phyloP scores from a whole-genome alignment of 1,284 basidiomycete species.

The Heterobasidion annosum region DNA sequence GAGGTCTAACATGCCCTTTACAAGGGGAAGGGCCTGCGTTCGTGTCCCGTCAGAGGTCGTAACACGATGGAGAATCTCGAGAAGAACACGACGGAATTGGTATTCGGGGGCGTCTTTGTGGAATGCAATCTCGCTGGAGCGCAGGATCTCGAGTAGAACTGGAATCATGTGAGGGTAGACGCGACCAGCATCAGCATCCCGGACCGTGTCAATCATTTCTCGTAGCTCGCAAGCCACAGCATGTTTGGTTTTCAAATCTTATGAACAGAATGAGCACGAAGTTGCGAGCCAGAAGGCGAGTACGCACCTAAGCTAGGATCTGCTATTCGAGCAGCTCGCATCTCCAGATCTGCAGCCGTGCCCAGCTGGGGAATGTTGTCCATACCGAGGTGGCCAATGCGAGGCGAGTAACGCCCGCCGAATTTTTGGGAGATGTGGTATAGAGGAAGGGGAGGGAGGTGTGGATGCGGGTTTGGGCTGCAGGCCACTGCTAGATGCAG shows the following conservation, averaged over 20 bases:
- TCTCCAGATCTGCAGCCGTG: conserved; percentile 55
- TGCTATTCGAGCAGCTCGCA: conserved; percentile 59
- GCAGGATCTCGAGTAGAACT: conserved; percentile 72
- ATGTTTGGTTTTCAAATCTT: conserved; percentile 67
- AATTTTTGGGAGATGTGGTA: neutral
- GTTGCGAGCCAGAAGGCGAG: neutral
- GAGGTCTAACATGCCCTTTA: conserved; percentile 73
- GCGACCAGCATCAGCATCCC: conserved; percentile 74
- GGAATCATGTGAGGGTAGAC: conserved; percentile 71
- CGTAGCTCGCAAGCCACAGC: conserved; percentile 73
- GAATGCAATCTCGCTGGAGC: conserved; percentile 70
- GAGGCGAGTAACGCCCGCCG: neutral
- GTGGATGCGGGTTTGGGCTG: too few species aligned
- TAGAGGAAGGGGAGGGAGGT: neutral
- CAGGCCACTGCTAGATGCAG: too few species aligned
- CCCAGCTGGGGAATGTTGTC: conserved; percentile 33
- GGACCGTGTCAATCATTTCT: conserved; percentile 79
- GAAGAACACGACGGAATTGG: conserved; percentile 76
- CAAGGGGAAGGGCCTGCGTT: conserved; percentile 62
- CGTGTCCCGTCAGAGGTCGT: conserved; percentile 78
- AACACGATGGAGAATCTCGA: conserved; percentile 86
- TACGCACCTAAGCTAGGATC: conserved; percentile 60
- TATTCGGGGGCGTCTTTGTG: conserved; percentile 78
- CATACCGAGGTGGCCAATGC: conserved; percentile 18
- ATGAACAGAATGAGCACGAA: neutral